phyloP scores from a whole-genome alignment of 2,329 filamentous ascomycete species.

The Penicillium sclerotiorum region DNA sequence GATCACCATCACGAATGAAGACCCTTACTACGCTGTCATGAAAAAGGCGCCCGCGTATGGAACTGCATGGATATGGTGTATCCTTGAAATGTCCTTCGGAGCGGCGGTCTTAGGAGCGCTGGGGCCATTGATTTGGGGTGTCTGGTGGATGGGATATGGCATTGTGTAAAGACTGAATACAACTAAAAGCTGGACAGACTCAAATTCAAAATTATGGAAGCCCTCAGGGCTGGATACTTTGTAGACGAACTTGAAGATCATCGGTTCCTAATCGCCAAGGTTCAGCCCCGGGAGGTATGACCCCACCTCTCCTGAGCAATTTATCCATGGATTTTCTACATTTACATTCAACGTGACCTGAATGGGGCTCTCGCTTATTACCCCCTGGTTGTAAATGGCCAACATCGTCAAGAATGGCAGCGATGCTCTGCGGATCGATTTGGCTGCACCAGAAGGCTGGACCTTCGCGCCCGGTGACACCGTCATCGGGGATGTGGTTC shows the following conservation, averaged over 20 bases:
- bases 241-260: too few relatives aligned
- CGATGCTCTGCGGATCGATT: conserved; percentile 2
- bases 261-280: too few relatives aligned
- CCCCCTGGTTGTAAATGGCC: not conserved
- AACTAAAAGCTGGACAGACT: too few relatives aligned
- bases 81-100: conserved; percentile 78
- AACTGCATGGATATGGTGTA: conserved; percentile 89
- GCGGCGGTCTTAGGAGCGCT: conserved; percentile 63
- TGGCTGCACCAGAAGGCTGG: conserved; percentile 6
- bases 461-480: conserved; percentile 7
- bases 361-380: too few relatives aligned
- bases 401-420: not conserved
- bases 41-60: conserved; percentile 87
- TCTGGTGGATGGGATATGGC: conserved; percentile 58
- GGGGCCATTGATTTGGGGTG: conserved; percentile 54
- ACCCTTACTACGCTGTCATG: conserved; percentile 85
- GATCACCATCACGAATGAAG: conserved; percentile 76
- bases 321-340: not conserved
- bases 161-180: conserved; percentile 35
- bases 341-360: not conserved
- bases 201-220: too few relatives aligned
- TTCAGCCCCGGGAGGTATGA: not conserved
- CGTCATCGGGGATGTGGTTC: conserved; percentile 9
- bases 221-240: too few relatives aligned
- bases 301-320: not conserved